A percentile compares a stretch with the other conserved stretches of the same genome.
These are phyloP conservation scores for Piloderma croceum DNA, from an alignment of 768 basidiomycete species.

Conservation along the genomic window DNA sequence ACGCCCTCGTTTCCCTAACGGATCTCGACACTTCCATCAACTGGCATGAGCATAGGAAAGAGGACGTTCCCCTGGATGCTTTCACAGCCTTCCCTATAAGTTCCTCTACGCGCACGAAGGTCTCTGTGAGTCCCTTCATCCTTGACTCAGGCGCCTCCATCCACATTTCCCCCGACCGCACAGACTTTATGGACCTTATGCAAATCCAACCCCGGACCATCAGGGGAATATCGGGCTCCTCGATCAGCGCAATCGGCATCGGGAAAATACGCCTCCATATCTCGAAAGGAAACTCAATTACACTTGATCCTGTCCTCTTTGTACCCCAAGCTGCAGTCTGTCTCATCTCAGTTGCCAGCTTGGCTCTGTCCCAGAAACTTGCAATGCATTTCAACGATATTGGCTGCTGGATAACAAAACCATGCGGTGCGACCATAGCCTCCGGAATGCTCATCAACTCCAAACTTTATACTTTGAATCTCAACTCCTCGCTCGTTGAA, in stretches of 20 bases:
- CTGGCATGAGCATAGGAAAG: too few relatives aligned
- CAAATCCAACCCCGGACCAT: constrained; percentile 9
- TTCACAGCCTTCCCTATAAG: too few relatives aligned
- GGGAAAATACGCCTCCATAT: constrained; percentile 4
- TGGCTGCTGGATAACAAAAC: constrained; percentile 1
- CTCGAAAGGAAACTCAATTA: constrained; percentile 4
- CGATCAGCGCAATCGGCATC: constrained; percentile 1
- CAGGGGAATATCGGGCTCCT: constrained; percentile 12
- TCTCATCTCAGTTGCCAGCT: constrained; percentile 8
- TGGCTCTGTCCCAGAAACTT: too few relatives aligned
- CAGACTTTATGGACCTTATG: constrained; percentile 2
- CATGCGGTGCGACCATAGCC: constrained; percentile 5
- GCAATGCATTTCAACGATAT: too few relatives aligned
- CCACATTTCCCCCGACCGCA: constrained; percentile 1
- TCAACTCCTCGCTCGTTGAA: too few relatives aligned
- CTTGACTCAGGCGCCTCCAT: constrained; percentile 5
- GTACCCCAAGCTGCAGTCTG: constrained; percentile 3
- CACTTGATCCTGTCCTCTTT: background rate
- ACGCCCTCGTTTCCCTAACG: too few relatives aligned
- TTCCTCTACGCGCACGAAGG: too few relatives aligned
- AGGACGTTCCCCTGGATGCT: too few relatives aligned
- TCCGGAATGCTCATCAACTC: constrained; percentile 3
- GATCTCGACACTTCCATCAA: too few relatives aligned
- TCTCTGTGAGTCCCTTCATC: too few relatives aligned
- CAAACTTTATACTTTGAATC: constrained; percentile 6